These are phyloP conservation scores for Calonectria multiphialidica DNA, from an alignment of 2,329 filamentous ascomycete species.

Conservation along the genomic window DNA sequence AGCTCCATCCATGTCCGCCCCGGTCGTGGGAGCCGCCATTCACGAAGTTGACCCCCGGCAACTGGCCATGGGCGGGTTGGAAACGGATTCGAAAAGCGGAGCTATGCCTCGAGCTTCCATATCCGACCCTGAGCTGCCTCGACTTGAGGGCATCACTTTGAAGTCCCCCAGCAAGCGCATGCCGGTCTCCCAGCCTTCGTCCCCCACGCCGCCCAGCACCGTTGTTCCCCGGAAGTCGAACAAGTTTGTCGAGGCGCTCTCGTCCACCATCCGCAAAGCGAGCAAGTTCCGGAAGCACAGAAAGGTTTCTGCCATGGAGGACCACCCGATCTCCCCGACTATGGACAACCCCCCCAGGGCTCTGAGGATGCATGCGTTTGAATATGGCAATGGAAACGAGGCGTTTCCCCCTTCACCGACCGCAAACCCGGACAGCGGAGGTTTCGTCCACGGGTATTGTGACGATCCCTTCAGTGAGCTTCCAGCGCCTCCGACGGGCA, in stretches of 20 bases:
- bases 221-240: conserved; percentile 48
- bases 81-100: conserved; percentile 31
- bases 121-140: conserved; percentile 61
- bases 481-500: conserved; percentile 38
- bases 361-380: conserved; percentile 47
- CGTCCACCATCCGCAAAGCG: conserved; percentile 56
- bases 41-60: conserved; percentile 48
- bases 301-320: conserved; percentile 38
- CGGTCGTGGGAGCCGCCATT: conserved; percentile 24
- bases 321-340: conserved; percentile 48
- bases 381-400: conserved; percentile 37
- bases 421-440: conserved; percentile 41
- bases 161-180: conserved; percentile 50
- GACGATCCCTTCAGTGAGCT: conserved; percentile 55
- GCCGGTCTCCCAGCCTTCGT: conserved; percentile 47
- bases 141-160: conserved; percentile 61
- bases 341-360: conserved; percentile 48
- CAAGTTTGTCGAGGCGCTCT: conserved; percentile 56
- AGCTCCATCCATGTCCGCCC: conserved; percentile 37
- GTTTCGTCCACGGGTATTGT: conserved; percentile 51
- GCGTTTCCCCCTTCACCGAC: conserved; percentile 42
- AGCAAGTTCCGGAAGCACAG: conserved; percentile 48
- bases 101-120: conserved; percentile 52
- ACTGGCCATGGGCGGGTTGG: conserved; percentile 38
- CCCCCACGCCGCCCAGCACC: conserved; percentile 48